phyloP scores from a whole-genome alignment of 495 filamentous ascomycete genomes.

The Podospora conica region DNA sequence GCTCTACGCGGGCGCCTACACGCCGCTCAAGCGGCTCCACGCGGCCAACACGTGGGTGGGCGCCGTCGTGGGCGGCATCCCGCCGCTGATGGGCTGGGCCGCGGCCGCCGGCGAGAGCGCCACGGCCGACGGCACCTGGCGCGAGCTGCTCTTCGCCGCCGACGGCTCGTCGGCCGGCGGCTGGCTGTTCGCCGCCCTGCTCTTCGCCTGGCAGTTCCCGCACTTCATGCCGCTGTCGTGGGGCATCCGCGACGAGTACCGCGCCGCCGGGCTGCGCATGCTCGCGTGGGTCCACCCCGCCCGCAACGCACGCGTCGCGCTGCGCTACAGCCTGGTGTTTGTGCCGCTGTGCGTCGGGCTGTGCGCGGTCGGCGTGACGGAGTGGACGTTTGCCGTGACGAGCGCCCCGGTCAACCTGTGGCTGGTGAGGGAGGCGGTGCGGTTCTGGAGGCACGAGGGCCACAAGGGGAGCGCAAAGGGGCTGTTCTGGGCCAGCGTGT shows the following conservation, averaged over 20 bases:
- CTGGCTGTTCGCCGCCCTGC: slow-evolving; percentile 76
- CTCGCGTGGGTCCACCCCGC: slow-evolving; percentile 81
- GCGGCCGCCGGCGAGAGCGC: slow-evolving; percentile 85
- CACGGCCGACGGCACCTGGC: slow-evolving; percentile 63
- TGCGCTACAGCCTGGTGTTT: slow-evolving; percentile 81
- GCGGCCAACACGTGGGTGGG: slow-evolving; percentile 94
- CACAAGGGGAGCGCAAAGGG: slow-evolving; percentile 73
- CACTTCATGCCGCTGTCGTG: slow-evolving; percentile 94
- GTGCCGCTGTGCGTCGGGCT: slow-evolving; percentile 82
- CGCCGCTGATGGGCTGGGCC: slow-evolving; percentile 96
- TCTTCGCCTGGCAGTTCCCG: slow-evolving; percentile 97
- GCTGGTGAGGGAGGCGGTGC: slow-evolving; percentile 73
- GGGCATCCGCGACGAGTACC: slow-evolving; percentile 84
- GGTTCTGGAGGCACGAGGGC: slow-evolving; percentile 75
- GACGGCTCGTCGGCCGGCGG: slow-evolving; percentile 62
- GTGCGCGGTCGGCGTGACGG: slow-evolving; percentile 77
- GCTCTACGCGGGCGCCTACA: slow-evolving; percentile 88
- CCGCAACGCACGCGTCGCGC: slow-evolving; percentile 74
- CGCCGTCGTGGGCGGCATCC: slow-evolving; percentile 86
- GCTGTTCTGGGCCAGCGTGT: slow-evolving; percentile 96
- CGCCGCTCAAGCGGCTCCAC: slow-evolving; percentile 80
- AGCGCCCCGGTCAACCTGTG: slow-evolving; percentile 80
- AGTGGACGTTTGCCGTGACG: slow-evolving; percentile 75
- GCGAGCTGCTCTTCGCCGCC: slow-evolving; percentile 59
- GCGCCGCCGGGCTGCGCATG: slow-evolving; percentile 83